phyloP scores from a whole-genome alignment of 768 basidiomycete genomes.

The Tylopilus sp. region DNA sequence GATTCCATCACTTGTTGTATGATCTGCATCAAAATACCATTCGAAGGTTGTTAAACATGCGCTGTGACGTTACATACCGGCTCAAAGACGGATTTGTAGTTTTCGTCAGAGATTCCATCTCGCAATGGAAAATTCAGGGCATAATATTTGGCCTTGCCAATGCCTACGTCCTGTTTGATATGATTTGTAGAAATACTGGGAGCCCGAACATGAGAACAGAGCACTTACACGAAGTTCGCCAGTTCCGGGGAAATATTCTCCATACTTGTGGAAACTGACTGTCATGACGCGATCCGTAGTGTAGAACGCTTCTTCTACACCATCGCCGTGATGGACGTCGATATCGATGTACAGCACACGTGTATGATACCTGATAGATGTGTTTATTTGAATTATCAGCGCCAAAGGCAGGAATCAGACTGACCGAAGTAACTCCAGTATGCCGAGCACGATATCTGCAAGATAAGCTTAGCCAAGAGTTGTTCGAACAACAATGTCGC shows the following conservation, averaged over 20 bases:
- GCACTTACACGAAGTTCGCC: constrained; percentile 83
- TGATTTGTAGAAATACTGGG: constrained; percentile 11
- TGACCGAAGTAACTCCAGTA: constrained; percentile 87
- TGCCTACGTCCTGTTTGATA: constrained; percentile 73
- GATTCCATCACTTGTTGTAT: constrained; percentile 92
- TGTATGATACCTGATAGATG: constrained; percentile 70
- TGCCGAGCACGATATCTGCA: constrained; percentile 93
- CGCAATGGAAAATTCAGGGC: constrained; percentile 92
- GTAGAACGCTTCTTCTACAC: constrained; percentile 99
- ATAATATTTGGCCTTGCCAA: constrained; percentile 92
- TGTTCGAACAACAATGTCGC: background rate
- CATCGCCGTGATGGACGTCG: constrained; percentile 98
- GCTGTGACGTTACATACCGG: constrained; percentile 54
- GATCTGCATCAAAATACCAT: constrained; percentile 50
- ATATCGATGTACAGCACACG: constrained; percentile 98
- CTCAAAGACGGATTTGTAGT: constrained; percentile 93
- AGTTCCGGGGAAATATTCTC: constrained; percentile 98
- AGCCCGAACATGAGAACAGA: background rate
- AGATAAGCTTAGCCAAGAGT: constrained; percentile 1
- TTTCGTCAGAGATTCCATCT: constrained; percentile 94
- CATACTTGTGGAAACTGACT: constrained; percentile 96
- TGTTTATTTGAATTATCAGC: background rate
- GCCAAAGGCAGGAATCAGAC: constrained; percentile 9
- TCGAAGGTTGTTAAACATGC: background rate
- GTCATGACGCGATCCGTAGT: constrained; percentile 99